These are phyloP conservation scores for Pyrus bretschneideri DNA, from an alignment of 306 rosid species.

Conservation along the genomic window DNA sequence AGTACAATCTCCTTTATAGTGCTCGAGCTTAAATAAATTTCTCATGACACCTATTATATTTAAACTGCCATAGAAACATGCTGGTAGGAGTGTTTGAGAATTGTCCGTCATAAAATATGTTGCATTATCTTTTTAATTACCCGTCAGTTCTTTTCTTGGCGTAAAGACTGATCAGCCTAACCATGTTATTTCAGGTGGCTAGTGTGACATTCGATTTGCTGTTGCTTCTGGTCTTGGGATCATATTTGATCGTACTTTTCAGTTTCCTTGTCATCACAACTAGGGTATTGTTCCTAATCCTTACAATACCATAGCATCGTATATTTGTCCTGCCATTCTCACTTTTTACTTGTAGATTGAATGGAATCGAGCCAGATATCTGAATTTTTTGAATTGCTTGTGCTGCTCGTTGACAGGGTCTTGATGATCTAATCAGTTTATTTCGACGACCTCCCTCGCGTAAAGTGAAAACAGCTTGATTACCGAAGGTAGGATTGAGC, in stretches of 20 bases:
- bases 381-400: not conserved
- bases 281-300: conserved; percentile 33
- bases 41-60: too few relatives aligned
- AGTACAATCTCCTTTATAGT: too few relatives aligned
- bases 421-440: conserved; percentile 87
- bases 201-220: conserved; percentile 94
- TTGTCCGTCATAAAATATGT: not conserved
- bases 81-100: too few relatives aligned
- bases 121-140: not conserved
- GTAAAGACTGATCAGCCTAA: conserved; percentile 6
- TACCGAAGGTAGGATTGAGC: not conserved
- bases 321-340: not conserved
- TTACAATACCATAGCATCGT: not conserved
- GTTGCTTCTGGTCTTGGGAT: conserved; percentile 75
- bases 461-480: conserved; percentile 82
- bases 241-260: conserved; percentile 56
- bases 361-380: not conserved
- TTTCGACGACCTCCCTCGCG: conserved; percentile 95
- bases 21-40: too few relatives aligned
- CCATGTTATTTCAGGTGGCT: conserved; percentile 66
- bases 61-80: too few relatives aligned
- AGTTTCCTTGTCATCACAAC: conserved; percentile 62
- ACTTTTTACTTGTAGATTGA: not conserved
- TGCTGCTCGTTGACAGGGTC: conserved; percentile 53
- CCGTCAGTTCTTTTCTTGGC: not conserved